Evolutionary conservation across 73 alveolate genomes (phyloP).

Genomic region (Paramecium caudatum): DNA sequence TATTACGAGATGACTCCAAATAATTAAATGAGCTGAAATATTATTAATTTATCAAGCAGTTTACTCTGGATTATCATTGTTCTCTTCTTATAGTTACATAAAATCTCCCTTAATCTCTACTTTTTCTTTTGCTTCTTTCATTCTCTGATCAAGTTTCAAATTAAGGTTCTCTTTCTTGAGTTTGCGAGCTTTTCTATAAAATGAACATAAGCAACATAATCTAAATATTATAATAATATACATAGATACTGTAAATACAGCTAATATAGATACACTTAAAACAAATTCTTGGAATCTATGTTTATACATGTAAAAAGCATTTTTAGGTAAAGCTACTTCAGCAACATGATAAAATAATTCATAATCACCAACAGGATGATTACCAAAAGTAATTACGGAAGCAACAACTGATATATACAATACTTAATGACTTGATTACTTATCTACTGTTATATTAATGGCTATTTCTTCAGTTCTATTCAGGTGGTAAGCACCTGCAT

Average conservation of each 20-base stretch:
- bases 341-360: slow-evolving; percentile 12
- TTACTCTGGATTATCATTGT: background rate
- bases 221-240: slow-evolving; percentile 15
- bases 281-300: slow-evolving; percentile 45
- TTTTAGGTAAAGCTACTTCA: background rate
- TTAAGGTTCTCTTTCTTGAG: slow-evolving; percentile 6
- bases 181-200: slow-evolving; percentile 57
- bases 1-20: too few species aligned
- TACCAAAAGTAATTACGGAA: background rate
- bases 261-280: background rate
- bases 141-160: background rate
- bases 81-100: background rate
- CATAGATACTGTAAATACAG: slow-evolving; percentile 11
- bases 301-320: slow-evolving; percentile 29
- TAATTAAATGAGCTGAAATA: too few species aligned
- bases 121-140: slow-evolving; percentile 1
- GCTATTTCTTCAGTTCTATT: background rate
- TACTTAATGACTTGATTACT: background rate
- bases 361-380: background rate
- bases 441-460: background rate
- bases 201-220: slow-evolving; percentile 4
- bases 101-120: slow-evolving; percentile 1
- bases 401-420: slow-evolving; percentile 7
- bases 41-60: too few species aligned
- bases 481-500: background rate